These are phyloP conservation scores for Kodamaea plutei DNA, from an alignment of 1,139 yeast genomes.

Conservation along the genomic window DNA sequence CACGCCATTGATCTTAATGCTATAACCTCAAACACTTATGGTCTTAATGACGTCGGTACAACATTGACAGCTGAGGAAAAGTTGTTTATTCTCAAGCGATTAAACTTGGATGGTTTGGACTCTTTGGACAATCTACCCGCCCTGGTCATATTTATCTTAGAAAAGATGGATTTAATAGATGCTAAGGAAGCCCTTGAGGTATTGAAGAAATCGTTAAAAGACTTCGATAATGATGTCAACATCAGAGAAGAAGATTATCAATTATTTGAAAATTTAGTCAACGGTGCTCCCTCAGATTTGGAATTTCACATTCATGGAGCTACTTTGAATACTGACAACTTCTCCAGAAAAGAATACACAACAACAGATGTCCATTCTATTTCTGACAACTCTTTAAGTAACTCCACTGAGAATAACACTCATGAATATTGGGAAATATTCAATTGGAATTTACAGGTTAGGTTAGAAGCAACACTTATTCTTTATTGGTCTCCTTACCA, in stretches of 20 bases:
- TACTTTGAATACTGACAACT: too few species aligned
- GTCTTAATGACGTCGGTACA: too few species aligned
- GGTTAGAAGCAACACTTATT: slow-evolving; percentile 24
- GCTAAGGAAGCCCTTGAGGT: slow-evolving; percentile 18
- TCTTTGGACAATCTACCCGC: slow-evolving; percentile 29
- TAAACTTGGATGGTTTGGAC: slow-evolving; percentile 24
- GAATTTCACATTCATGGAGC: too few species aligned
- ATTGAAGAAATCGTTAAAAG: slow-evolving; percentile 15
- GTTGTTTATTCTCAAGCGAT: slow-evolving; percentile 21
- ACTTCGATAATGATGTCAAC: slow-evolving; percentile 23
- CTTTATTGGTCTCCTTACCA: slow-evolving; percentile 59
- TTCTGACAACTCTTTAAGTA: too few species aligned
- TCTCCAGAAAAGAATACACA: too few species aligned
- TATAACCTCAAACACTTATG: too few species aligned
- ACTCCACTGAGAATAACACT: too few species aligned
- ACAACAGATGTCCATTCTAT: too few species aligned
- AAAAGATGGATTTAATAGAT: slow-evolving; percentile 17
- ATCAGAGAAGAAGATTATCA: slow-evolving; percentile 15
- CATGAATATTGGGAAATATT: too few species aligned
- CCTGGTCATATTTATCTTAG: slow-evolving; percentile 20
- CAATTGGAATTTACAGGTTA: slow-evolving; percentile 14
- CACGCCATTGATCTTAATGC: too few species aligned
- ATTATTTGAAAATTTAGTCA: slow-evolving; percentile 12
- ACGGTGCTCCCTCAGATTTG: slow-evolving; percentile 5
- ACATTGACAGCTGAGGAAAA: slow-evolving; percentile 26